These are phyloP conservation scores for Colletotrichum salicis DNA, from an alignment of 2,329 filamentous ascomycete genomes.

Conservation along the genomic window DNA sequence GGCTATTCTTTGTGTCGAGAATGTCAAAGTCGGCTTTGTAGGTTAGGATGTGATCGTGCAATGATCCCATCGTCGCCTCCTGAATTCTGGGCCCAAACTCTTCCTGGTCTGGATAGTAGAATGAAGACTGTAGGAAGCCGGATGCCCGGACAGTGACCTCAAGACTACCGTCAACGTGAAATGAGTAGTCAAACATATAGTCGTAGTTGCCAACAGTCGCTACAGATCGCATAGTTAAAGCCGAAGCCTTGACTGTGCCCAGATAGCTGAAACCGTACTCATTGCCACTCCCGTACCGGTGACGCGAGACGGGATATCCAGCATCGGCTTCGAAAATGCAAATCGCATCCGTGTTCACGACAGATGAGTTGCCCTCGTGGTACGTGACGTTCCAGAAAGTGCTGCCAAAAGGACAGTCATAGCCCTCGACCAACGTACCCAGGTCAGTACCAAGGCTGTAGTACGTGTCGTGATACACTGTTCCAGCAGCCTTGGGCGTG, in stretches of 20 bases:
- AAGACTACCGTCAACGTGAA: slow-evolving; percentile 49
- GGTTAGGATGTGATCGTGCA: slow-evolving; percentile 52
- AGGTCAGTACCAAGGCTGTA: slow-evolving; percentile 49
- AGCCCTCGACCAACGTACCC: slow-evolving; percentile 53
- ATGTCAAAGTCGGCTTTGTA: slow-evolving; percentile 55
- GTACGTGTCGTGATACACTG: slow-evolving; percentile 54
- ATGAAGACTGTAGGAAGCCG: slow-evolving; percentile 49
- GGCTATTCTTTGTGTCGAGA: slow-evolving; percentile 46
- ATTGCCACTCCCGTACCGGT: slow-evolving; percentile 41
- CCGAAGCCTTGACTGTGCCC: slow-evolving; percentile 46
- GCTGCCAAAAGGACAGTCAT: slow-evolving; percentile 52
- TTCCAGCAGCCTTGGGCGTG: slow-evolving; percentile 55
- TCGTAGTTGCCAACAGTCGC: slow-evolving; percentile 56
- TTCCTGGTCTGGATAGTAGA: slow-evolving; percentile 47
- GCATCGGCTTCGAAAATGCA: slow-evolving; percentile 53
- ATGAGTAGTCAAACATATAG: slow-evolving; percentile 50
- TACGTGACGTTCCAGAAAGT: slow-evolving; percentile 49
- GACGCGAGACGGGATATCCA: slow-evolving; percentile 49
- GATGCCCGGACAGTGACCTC: slow-evolving; percentile 53
- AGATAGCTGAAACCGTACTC: slow-evolving; percentile 44
- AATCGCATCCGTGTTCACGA: slow-evolving; percentile 45
- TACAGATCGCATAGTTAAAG: slow-evolving; percentile 38
- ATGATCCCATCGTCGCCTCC: slow-evolving; percentile 45
- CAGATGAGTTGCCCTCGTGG: slow-evolving; percentile 43
- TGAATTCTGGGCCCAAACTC: slow-evolving; percentile 49